Base-by-base conservation (phyloP, 169 alveolate genomes). In the Plasmodium vinckei region DNA sequence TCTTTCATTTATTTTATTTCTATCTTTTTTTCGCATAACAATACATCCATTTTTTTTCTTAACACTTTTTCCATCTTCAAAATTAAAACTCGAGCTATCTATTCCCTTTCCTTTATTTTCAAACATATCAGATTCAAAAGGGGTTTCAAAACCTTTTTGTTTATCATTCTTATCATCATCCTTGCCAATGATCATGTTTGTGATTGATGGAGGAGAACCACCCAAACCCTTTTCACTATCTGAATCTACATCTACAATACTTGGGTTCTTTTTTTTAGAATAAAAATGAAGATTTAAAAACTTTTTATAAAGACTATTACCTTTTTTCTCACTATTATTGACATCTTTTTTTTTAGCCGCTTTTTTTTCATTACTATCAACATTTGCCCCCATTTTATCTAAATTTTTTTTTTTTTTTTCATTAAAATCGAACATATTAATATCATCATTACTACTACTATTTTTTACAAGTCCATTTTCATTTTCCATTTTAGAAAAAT, bases 221-320 rank as follows among this genome's bases (percentile, higher is more conserved):
- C 7, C 7, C 0, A 33, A 33, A 33, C 3, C 42, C 3, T 33
- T 33, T 33, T 33, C 42, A 7, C 42, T 33, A 33, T 0, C 42
- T 33, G 42, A 33, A 33, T 33, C 42, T 33, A 4, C 42, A 33
- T 33, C 42, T 33, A 33, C 42, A 33, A 33, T 5, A 33, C 42
- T 33, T 33, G 6, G 7, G 5, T 68, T 53, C 46, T 71, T 71
- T 42, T 49, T 51, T 6, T 77, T 54, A 17, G 44, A 25, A 53
- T 77, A 77, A 64, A 77, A 77, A 64, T 77, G 68, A 0, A 64
- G 21, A 42, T 51, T 77, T 25, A 77, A 59, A 17, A 77, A 77
- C 21, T 33, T 63, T 44, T 49, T 77, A 44, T 77, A 77, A 21
- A 77, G 51, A 27, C 75, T 77, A 69, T 57, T 77, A 25, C 65